phyloP scores from a whole-genome alignment of 2,329 filamentous ascomycete species.

The Aureobasidium vineae region DNA sequence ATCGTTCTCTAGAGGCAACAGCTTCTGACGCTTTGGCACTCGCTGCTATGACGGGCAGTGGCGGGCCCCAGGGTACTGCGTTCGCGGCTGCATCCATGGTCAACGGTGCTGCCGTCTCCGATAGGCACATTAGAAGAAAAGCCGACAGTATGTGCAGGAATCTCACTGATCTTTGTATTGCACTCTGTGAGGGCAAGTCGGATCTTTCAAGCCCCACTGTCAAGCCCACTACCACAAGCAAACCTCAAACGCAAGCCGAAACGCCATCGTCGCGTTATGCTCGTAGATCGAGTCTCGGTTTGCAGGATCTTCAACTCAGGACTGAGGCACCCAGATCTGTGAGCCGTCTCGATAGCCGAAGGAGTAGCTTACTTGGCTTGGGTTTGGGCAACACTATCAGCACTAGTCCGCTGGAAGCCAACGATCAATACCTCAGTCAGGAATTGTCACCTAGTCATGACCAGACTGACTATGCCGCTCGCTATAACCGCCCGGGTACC shows the following conservation, averaged over 20 bases:
- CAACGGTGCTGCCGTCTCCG: conserved; percentile 55
- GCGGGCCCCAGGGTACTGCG: conserved; percentile 60
- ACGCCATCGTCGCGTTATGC: conserved; percentile 21
- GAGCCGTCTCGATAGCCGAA: conserved; percentile 21
- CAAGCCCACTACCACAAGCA: neutral
- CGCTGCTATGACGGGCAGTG: conserved; percentile 71
- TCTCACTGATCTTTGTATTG: conserved; percentile 87
- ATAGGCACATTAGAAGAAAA: conserved; percentile 84
- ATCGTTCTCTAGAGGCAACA: conserved; percentile 73
- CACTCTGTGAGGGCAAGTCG: conserved; percentile 52
- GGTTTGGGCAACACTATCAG: conserved; percentile 6
- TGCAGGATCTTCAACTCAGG: conserved; percentile 19
- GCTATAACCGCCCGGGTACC: conserved; percentile 39
- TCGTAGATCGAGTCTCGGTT: conserved; percentile 16
- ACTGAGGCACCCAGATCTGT: conserved; percentile 24
- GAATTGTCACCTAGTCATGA: conserved; percentile 18
- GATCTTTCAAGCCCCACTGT: conserved; percentile 8
- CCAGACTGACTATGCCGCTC: conserved; percentile 28
- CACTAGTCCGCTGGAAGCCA: conserved; percentile 8
- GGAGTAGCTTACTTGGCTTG: conserved; percentile 24
- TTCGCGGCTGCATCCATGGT: conserved; percentile 65
- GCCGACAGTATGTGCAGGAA: conserved; percentile 91
- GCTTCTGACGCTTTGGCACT: conserved; percentile 78
- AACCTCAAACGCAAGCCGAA: conserved; percentile 1
- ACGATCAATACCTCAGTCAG: conserved; percentile 3